Base-by-base conservation (phyloP, 2,329 filamentous ascomycete species). In the Lecanicillium sp. region DNA sequence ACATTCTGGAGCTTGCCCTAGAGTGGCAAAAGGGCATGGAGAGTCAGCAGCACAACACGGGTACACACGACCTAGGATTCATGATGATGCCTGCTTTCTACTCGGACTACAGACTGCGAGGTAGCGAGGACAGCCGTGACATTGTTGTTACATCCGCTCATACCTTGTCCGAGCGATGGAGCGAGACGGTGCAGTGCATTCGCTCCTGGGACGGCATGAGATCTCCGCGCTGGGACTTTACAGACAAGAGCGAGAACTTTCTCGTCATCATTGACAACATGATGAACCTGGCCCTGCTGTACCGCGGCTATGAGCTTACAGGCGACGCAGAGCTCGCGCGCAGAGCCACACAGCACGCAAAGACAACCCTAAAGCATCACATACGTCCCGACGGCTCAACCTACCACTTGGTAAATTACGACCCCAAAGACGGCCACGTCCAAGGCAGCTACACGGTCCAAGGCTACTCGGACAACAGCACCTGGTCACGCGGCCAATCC, bases 271-370 rank as follows among this genome's bases (percentile, higher is more conserved):
- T 42, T 15, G 45, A 47, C 35, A 47, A 47, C 14, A 47, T 47
- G 45, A 47, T 47, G 45, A 47, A 47, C 33, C 43, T 47, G 17
- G 45, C 45, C 13, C 35, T 47, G 9, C 29, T 47, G 12, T 47
- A 41, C n/a, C 33, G 36, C 12, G 35, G 37, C 17, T 32, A 43
- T 9, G 43, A 43, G 16, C 22, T 41, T 16, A 45, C 43, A 8
- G 38, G 42, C 18, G 27, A 38, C 27, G 17, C 14, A n/a, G 37
- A 43, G 22, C 34, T 43, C 18, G 37, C 34, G 5, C 35, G 41
- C 28, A 38, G 41, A 13, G 43, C 41, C 3, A 41, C 41, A 14
- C 15, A 33, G 16, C 43, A 45, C 33, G 43, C 43, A 9, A 34
- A 36, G n/a, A 41, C 34, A 6, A 40, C 37, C 7, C 30, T 43